Conservation (phyloP, 2,329 filamentous ascomycete genomes). For the Colletotrichum kahawae region DNA sequence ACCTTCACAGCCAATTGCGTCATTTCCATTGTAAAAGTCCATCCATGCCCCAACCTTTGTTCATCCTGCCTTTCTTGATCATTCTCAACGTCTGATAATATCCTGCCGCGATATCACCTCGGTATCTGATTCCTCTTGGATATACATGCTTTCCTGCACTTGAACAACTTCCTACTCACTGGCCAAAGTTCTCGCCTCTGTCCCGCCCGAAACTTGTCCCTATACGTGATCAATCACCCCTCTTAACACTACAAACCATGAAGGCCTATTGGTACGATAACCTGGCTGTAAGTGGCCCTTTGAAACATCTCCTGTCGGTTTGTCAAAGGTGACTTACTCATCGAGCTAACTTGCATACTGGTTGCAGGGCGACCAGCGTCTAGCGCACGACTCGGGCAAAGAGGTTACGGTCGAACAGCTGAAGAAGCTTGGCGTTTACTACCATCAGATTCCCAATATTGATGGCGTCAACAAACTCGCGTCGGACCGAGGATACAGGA, state of each 20-base stretch:
- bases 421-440: constrained; percentile 77
- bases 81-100: background rate
- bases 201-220: background rate
- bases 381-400: constrained; percentile 84
- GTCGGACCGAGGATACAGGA: constrained; percentile 80
- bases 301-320: background rate
- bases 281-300: constrained; percentile 47
- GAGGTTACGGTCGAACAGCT: constrained; percentile 70
- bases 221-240: background rate
- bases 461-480: constrained; percentile 77
- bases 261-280: constrained; percentile 65
- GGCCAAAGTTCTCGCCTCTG: background rate
- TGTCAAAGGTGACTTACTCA: background rate
- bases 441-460: constrained; percentile 71
- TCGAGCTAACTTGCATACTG: background rate
- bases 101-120: background rate
- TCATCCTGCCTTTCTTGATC: background rate
- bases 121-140: background rate
- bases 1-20: constrained; percentile 8
- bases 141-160: background rate
- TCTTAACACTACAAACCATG: constrained; percentile 40
- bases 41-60: background rate
- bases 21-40: background rate
- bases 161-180: background rate
- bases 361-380: constrained; percentile 86